A percentile compares a stretch with the other conserved stretches of the same genome.
phyloP scores from a whole-genome alignment of 257 asterid species.

The Lycium barbarum region DNA sequence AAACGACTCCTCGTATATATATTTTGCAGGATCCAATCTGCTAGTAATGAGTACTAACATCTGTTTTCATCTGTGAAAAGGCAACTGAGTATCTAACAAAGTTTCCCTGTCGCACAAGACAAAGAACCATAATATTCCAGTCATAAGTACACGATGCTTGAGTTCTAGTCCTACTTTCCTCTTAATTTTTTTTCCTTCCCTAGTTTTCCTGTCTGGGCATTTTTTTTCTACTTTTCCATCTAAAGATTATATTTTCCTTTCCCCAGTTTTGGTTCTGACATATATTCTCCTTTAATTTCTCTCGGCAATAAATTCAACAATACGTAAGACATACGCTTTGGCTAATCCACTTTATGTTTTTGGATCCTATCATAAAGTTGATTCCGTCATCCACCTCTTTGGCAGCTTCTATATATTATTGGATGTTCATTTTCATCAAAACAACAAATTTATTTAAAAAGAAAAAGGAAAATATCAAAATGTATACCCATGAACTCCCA shows the following conservation, averaged over 20 bases:
- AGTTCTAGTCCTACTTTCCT: background rate
- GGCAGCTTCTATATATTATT: background rate
- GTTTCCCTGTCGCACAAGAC: background rate
- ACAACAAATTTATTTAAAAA: no score
- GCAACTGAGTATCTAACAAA: background rate
- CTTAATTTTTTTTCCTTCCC: background rate
- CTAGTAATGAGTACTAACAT: background rate
- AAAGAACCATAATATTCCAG: background rate
- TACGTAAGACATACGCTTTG: background rate
- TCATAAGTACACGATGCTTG: constrained; percentile 9
- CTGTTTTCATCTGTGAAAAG: background rate
- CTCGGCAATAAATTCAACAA: background rate
- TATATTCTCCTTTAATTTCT: background rate
- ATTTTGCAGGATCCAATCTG: background rate
- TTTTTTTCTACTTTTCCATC: constrained; percentile 6
- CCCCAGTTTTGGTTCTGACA: background rate
- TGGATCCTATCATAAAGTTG: background rate
- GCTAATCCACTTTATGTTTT: background rate
- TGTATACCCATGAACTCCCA: no score
- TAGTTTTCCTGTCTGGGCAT: background rate
- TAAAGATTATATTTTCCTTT: background rate
- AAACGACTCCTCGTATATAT: background rate
- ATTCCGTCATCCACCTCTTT: background rate
- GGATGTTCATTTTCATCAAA: background rate
- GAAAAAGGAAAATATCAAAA: no score